Conservation (phyloP, 139 green algal species). For the Asterochloris erici region DNA sequence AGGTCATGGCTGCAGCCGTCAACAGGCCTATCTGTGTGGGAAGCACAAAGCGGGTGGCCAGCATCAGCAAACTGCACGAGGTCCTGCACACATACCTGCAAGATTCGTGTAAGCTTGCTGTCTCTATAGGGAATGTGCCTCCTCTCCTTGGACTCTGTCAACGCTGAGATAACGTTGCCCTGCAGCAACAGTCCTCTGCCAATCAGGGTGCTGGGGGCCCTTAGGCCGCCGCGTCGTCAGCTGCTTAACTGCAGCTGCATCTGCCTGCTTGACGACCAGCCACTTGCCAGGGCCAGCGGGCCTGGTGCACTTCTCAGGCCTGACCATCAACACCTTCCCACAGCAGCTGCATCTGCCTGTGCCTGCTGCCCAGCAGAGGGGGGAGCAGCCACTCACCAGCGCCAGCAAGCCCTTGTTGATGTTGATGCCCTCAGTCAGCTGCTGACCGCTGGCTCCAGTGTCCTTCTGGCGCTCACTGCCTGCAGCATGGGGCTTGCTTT, state of each 20-base stretch:
- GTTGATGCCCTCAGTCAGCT: constrained; percentile 22
- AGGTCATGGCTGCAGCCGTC: background rate
- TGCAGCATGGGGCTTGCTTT: background rate
- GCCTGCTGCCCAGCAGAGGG: too few species aligned
- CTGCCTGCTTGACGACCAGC: too few species aligned
- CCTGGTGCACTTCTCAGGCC: too few species aligned
- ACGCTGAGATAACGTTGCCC: constrained; percentile 39
- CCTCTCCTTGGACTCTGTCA: constrained; percentile 29
- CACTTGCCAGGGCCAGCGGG: too few species aligned
- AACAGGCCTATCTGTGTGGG: background rate
- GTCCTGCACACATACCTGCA: constrained; percentile 42
- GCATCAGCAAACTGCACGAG: too few species aligned
- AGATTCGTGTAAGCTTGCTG: constrained; percentile 75
- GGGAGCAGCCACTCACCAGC: too few species aligned
- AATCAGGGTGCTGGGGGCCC: too few species aligned
- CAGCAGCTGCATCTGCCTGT: too few species aligned
- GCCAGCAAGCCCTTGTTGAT: constrained; percentile 56
- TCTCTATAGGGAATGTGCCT: constrained; percentile 72
- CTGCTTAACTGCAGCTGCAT: too few species aligned
- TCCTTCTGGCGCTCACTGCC: constrained; percentile 34
- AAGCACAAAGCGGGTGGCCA: too few species aligned
- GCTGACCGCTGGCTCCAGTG: constrained; percentile 31
- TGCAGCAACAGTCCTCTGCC: constrained; percentile 14
- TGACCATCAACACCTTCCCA: too few species aligned
- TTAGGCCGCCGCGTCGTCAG: too few species aligned